Conservation (phyloP, 2,329 filamentous ascomycete genomes). For the Ilyonectria sp. region DNA sequence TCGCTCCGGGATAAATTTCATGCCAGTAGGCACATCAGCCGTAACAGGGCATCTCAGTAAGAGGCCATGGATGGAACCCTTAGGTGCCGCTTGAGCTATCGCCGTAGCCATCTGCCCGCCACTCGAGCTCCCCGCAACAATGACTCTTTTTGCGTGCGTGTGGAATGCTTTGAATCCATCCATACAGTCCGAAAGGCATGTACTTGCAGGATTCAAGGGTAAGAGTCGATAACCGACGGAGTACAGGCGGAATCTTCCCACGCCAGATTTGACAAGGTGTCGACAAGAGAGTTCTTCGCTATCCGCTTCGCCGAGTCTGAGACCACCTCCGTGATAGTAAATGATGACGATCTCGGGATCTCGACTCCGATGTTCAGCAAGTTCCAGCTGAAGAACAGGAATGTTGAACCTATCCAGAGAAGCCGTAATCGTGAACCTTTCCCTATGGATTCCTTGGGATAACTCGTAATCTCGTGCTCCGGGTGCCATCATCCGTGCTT, state of each 20-base stretch:
- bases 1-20: slow-evolving; percentile 54
- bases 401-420: slow-evolving; percentile 52
- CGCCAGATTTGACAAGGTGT: slow-evolving; percentile 53
- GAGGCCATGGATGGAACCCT: slow-evolving; percentile 55
- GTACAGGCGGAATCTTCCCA: slow-evolving; percentile 54
- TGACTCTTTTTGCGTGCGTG: slow-evolving; percentile 35
- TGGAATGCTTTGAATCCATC: slow-evolving; percentile 51
- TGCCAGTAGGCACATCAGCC: slow-evolving; percentile 58
- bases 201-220: slow-evolving; percentile 56
- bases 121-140: slow-evolving; percentile 63
- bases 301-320: slow-evolving; percentile 64
- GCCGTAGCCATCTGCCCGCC: slow-evolving; percentile 64
- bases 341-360: slow-evolving; percentile 52
- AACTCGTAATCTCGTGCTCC: slow-evolving; percentile 57
- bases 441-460: slow-evolving; percentile 50
- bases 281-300: slow-evolving; percentile 65
- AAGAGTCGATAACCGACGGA: slow-evolving; percentile 64
- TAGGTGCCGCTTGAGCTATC: slow-evolving; percentile 54
- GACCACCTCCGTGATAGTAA: slow-evolving; percentile 65
- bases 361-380: slow-evolving; percentile 25
- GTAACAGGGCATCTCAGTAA: slow-evolving; percentile 65
- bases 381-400: slow-evolving; percentile 55
- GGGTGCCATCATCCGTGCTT: slow-evolving; percentile 53
- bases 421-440: slow-evolving; percentile 51
- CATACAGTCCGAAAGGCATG: slow-evolving; percentile 60